These are phyloP conservation scores for Clonostachys rosea DNA, from an alignment of 2,329 filamentous ascomycete genomes.

Conservation along the genomic window DNA sequence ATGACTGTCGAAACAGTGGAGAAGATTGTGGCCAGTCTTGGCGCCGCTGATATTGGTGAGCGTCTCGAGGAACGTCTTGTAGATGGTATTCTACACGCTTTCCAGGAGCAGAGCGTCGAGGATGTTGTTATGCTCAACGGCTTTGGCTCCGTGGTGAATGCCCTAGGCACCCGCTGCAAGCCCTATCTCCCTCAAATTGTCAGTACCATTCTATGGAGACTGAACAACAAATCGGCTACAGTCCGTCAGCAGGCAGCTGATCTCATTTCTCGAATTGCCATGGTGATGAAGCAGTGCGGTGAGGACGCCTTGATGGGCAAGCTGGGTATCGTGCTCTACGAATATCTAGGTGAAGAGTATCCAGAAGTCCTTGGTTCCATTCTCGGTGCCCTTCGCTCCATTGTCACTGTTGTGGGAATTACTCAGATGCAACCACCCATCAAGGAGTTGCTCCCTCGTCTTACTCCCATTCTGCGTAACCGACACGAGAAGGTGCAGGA, in stretches of 20 bases:
- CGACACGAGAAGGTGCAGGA: slow-evolving; percentile 99
- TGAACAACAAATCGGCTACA: slow-evolving; percentile 97
- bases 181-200: slow-evolving; percentile 96
- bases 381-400: slow-evolving; percentile 87
- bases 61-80: slow-evolving; percentile 89
- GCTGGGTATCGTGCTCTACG: slow-evolving; percentile 89
- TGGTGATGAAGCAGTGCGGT: slow-evolving; percentile 98
- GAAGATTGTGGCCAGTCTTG: slow-evolving; percentile 89
- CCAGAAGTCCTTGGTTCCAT: slow-evolving; percentile 97
- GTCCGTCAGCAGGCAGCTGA: slow-evolving; percentile 97
- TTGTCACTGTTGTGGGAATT: slow-evolving; percentile 97
- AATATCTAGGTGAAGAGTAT: slow-evolving; percentile 97
- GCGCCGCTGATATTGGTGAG: slow-evolving; percentile 90
- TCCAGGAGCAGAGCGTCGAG: slow-evolving; percentile 97
- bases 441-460: slow-evolving; percentile 86
- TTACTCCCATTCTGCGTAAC: slow-evolving; percentile 97
- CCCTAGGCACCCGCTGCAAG: slow-evolving; percentile 88
- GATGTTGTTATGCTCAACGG: slow-evolving; percentile 96
- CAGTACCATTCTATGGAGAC: slow-evolving; percentile 89
- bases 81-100: slow-evolving; percentile 90
- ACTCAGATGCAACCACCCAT: slow-evolving; percentile 98
- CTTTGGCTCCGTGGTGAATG: slow-evolving; percentile 96
- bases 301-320: slow-evolving; percentile 96
- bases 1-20: slow-evolving; percentile 99
- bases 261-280: slow-evolving; percentile 91